Percentiles rank a stretch among this genome's conserved stretches.
phyloP scores from a whole-genome alignment of 2,329 filamentous ascomycete species.

The Aspergillus pseudoviridinutans region DNA sequence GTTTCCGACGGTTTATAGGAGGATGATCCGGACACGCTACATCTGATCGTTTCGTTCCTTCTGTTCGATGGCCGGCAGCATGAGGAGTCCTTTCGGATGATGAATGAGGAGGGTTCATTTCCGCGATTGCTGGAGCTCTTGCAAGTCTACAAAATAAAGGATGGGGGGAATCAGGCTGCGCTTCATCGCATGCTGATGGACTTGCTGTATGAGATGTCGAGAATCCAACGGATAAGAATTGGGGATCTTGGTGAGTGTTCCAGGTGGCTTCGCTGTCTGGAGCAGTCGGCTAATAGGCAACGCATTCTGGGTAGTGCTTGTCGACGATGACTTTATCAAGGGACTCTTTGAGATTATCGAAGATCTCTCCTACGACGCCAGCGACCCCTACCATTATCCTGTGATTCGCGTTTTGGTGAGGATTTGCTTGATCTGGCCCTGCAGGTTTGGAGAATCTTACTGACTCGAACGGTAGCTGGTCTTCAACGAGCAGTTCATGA shows the following conservation, averaged over 20 bases:
- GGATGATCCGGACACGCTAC: constrained; percentile 74
- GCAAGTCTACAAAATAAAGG: constrained; percentile 56
- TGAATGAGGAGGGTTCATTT: constrained; percentile 85
- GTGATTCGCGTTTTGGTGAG: constrained; percentile 86
- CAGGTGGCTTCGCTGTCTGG: not conserved
- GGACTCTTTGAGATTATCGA: constrained; percentile 87
- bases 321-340: constrained; percentile 74
- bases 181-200: constrained; percentile 81
- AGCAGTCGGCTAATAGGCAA: not conserved
- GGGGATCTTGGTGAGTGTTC: constrained; percentile 67
- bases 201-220: constrained; percentile 92
- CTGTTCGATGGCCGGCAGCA: constrained; percentile 79
- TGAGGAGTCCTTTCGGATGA: constrained; percentile 75
- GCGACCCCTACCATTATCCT: constrained; percentile 93
- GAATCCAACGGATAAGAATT: constrained; percentile 74
- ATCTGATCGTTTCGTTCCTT: constrained; percentile 77
- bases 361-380: constrained; percentile 75
- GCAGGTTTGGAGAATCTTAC: constrained; percentile 11
- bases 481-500: constrained; percentile 97
- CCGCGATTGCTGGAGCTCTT: constrained; percentile 78
- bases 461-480: constrained; percentile 62
- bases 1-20: constrained; percentile 54
- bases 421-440: constrained; percentile 10
- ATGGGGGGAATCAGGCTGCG: constrained; percentile 45
- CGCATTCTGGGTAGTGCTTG: constrained; percentile 40